These are phyloP conservation scores for Phytophthora sp. DNA, from an alignment of 352 stramenopile genomes.

Conservation along the genomic window DNA sequence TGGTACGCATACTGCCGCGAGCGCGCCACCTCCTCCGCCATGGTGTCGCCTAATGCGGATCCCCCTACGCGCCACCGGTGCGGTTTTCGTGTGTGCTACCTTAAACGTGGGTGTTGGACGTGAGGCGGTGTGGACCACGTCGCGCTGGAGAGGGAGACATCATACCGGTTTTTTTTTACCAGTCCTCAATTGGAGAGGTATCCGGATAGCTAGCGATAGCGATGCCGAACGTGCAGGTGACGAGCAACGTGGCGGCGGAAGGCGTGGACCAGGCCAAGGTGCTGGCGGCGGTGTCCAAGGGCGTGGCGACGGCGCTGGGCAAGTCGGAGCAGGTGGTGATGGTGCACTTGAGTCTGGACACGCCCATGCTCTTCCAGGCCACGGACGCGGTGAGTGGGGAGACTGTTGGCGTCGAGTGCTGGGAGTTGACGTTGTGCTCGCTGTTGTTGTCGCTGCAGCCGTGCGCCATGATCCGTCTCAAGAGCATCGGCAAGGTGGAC, in stretches of 20 bases:
- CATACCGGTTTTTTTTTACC: too few species aligned
- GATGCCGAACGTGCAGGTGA: constrained; percentile 63
- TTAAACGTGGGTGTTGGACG: too few species aligned
- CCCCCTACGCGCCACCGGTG: not conserved
- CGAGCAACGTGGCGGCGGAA: constrained; percentile 50
- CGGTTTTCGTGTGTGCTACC: not conserved
- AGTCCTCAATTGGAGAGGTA: not conserved
- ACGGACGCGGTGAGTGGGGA: constrained; percentile 44
- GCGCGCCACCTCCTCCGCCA: constrained; percentile 91
- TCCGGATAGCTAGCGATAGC: too few species aligned
- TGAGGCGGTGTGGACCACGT: too few species aligned
- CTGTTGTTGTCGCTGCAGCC: constrained; percentile 33
- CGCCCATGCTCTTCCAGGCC: constrained; percentile 57
- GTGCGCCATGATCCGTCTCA: constrained; percentile 60
- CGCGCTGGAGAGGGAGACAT: too few species aligned
- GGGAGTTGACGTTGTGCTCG: not conserved
- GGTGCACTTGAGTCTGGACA: constrained; percentile 59
- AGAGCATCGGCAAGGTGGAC: constrained; percentile 63
- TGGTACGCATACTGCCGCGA: constrained; percentile 93
- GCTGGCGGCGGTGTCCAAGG: constrained; percentile 50
- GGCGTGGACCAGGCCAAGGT: constrained; percentile 35
- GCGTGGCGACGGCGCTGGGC: constrained; percentile 41
- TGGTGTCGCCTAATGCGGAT: too few species aligned
- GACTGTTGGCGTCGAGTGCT: not conserved
- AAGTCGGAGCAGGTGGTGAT: constrained; percentile 67